Conservation (phyloP, 2,329 filamentous ascomycete species). For the Thelonectria olida region DNA sequence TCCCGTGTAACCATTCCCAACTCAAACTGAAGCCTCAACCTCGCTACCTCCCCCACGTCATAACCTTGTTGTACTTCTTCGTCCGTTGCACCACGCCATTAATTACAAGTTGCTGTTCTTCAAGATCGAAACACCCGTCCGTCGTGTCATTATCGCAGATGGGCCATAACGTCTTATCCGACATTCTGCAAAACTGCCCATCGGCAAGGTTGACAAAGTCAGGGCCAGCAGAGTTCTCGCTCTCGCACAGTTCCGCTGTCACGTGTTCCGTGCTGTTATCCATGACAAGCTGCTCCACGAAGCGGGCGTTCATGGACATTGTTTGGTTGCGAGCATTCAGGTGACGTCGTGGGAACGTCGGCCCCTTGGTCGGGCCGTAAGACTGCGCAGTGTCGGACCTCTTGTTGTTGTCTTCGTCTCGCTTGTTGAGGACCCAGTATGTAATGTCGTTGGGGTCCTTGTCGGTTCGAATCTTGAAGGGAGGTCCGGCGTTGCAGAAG, state of each 20-base stretch:
- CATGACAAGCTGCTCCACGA: slow-evolving; percentile 1
- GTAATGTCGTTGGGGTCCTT: slow-evolving; percentile 19
- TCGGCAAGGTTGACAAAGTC: slow-evolving; percentile 18
- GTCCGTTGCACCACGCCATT: background rate
- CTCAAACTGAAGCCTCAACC: too few relatives aligned
- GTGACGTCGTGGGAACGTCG: background rate
- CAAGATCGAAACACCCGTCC: slow-evolving; percentile 19
- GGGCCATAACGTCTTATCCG: slow-evolving; percentile 24
- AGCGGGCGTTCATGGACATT: background rate
- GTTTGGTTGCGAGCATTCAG: slow-evolving; percentile 2
- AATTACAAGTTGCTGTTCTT: slow-evolving; percentile 11
- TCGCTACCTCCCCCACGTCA: background rate
- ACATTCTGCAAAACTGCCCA: slow-evolving; percentile 24
- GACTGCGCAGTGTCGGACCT: background rate
- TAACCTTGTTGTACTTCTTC: background rate
- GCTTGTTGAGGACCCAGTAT: slow-evolving; percentile 11
- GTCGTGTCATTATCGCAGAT: background rate
- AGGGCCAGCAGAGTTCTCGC: slow-evolving; percentile 13
- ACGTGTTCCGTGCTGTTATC: slow-evolving; percentile 10
- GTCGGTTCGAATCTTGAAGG: slow-evolving; percentile 19
- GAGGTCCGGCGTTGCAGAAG: slow-evolving; percentile 21
- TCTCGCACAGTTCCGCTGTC: slow-evolving; percentile 15
- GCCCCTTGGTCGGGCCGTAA: background rate
- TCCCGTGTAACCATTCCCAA: background rate
- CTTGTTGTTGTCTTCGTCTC: background rate